Evolutionary conservation across 2,329 filamentous ascomycete species (phyloP).

Genomic region (Xylariaceae sp.): DNA sequence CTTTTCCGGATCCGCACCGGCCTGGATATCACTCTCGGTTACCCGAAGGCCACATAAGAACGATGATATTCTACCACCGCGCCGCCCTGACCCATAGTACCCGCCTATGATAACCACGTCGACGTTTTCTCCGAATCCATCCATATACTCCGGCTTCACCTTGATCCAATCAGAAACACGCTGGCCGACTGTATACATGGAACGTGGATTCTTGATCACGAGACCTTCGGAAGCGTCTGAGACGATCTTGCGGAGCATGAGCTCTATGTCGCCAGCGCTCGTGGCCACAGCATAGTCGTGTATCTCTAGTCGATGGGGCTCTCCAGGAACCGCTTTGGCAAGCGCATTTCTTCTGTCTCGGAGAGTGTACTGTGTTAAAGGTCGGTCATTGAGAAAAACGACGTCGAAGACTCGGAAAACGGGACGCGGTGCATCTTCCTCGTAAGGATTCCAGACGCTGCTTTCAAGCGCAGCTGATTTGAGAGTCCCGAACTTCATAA

Average conservation of each 20-base stretch:
- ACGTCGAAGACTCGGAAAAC: constrained; percentile 88
- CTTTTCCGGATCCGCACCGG: constrained; percentile 61
- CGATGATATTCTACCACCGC: constrained; percentile 76
- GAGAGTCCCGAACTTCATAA: constrained; percentile 84
- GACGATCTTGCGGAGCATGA: constrained; percentile 72
- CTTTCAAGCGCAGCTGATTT: constrained; percentile 84
- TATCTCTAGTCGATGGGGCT: constrained; percentile 75
- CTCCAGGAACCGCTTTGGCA: constrained; percentile 61
- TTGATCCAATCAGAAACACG: constrained; percentile 97
- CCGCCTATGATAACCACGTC: constrained; percentile 87
- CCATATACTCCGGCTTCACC: constrained; percentile 98
- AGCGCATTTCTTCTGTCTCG: constrained; percentile 74
- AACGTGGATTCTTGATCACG: constrained; percentile 88
- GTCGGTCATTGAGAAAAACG: constrained; percentile 75
- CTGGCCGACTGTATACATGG: constrained; percentile 78
- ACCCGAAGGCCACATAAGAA: constrained; percentile 86
- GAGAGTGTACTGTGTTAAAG: constrained; percentile 76
- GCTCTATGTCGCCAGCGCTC: constrained; percentile 68
- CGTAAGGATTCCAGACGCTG: constrained; percentile 68
- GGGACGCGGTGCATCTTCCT: constrained; percentile 61
- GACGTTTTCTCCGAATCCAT: constrained; percentile 86
- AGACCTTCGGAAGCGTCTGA: constrained; percentile 84
- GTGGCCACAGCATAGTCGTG: constrained; percentile 66
- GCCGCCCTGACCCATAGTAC: constrained; percentile 82
- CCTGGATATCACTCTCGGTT: constrained; percentile 60